Evolutionary conservation across 306 rosid genomes (phyloP).

Genomic region (Boehmeria nivea): DNA sequence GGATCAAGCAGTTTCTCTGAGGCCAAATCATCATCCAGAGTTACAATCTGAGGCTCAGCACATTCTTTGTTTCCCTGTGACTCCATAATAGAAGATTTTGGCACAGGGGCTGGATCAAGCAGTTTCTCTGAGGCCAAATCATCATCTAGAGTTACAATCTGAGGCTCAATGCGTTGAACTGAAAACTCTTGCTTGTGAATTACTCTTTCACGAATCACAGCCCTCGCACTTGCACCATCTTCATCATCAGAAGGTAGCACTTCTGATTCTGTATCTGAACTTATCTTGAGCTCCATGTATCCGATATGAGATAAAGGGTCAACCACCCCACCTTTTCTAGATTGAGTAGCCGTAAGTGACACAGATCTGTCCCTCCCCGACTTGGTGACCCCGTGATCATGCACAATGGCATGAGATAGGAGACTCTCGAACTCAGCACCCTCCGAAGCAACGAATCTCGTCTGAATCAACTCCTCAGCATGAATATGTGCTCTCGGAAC

Average conservation of each 20-base stretch:
- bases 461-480: conserved; percentile 33
- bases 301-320: conserved; percentile 65
- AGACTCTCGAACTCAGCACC: conserved; percentile 42
- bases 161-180: conserved; percentile 30
- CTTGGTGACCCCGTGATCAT: conserved; percentile 19
- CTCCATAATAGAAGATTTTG: conserved; percentile 27
- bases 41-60: conserved; percentile 30
- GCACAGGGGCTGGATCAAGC: conserved; percentile 29
- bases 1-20: conserved; percentile 33
- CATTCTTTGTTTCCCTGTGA: conserved; percentile 23
- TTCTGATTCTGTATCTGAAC: conserved; percentile 81
- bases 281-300: conserved; percentile 63
- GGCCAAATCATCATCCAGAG: conserved; percentile 31
- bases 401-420: conserved; percentile 22
- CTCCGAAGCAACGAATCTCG: conserved; percentile 28
- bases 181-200: conserved; percentile 30
- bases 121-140: conserved; percentile 33
- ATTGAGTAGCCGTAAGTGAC: conserved; percentile 26
- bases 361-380: conserved; percentile 23
- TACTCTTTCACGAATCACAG: conserved; percentile 17
- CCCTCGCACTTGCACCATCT: conserved; percentile 18
- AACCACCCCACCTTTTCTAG: conserved; percentile 29
- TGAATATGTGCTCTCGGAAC: conserved; percentile 13
- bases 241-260: conserved; percentile 46
- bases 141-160: conserved; percentile 26